Base-by-base conservation (phyloP, 352 stramenopile genomes). In the Pythium plurisporium region DNA sequence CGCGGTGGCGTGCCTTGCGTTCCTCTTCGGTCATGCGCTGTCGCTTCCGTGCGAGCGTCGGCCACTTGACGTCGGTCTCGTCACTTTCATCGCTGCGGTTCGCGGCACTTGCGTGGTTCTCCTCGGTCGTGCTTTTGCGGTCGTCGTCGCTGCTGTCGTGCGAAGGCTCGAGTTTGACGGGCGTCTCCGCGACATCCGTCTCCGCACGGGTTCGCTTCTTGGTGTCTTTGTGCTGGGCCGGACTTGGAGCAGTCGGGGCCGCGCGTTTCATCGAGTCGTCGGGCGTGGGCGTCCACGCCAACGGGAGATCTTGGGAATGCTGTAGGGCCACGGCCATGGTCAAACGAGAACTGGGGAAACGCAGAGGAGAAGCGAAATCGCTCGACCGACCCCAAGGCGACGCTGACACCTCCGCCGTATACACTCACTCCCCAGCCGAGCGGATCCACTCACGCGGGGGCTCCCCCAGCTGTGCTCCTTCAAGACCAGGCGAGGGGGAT, bases 1-100 rank as follows among this genome's bases (percentile, higher is more conserved):
- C 57, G 23, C 57, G 57, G 36, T 65, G 57, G 57, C 57, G 57
- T 1, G 49, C 49, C 40, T 59, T 58, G 37, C 56, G 56, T 19
- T 64, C 56, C 27, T 64, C 56, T 23, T 64, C 56, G 17, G 46
- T 52, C 56, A 64, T 64, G 38, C 56, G 57, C 36, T 59, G 44
- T 4, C 55, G 44, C 55, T 63, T 63, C 45, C 55, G 55, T 15
- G 34, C 23, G 29, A 63, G 37, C 46, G 55, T 7, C 12, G 55
- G 55, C 55, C 55, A 63, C 46, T 50, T 48, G 55, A 9, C 4
- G 9, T 56, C 55, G 36, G 12, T 19, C 25, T 37, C 27, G 11
- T 40, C 3, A 14, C n/a, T 29, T 23, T 58, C 44, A n/a, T 58
- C 50, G 25, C 31, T 43, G n/a, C n/a, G n/a, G n/a, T n/a, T n/a